phyloP scores from a whole-genome alignment of 148 eudicot species.

The Arbutus unedo region DNA sequence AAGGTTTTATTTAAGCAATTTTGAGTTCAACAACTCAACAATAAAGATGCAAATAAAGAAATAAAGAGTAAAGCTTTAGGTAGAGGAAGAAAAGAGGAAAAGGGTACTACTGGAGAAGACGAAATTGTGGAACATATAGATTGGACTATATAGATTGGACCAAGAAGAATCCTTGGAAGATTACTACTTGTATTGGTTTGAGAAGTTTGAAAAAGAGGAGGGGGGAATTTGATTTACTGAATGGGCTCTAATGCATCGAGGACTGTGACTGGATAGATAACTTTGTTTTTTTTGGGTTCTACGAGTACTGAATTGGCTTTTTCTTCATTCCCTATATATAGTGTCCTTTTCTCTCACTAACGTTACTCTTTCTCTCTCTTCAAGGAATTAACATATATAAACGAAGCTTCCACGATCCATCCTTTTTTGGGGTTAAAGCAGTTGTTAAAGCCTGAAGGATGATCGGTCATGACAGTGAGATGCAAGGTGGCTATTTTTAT shows the following conservation, averaged over 20 bases:
- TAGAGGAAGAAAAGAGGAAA: not conserved
- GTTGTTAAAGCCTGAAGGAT: not conserved
- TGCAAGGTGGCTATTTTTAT: not conserved
- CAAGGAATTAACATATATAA: not conserved
- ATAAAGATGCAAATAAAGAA: too few species aligned
- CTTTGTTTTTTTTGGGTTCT: not conserved
- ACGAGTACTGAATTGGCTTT: not conserved
- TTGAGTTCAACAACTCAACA: too few species aligned
- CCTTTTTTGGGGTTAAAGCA: too few species aligned
- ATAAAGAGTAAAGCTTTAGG: not conserved
- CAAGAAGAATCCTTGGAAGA: not conserved
- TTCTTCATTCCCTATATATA: not conserved
- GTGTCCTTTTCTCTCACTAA: not conserved
- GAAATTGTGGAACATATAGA: not conserved
- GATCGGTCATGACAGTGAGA: not conserved
- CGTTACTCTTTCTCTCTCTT: not conserved
- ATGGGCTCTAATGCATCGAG: not conserved
- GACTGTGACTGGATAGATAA: not conserved
- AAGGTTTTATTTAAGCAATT: too few species aligned
- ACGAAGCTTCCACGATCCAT: constrained; percentile 5
- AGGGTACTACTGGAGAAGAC: not conserved
- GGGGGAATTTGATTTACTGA: not conserved
- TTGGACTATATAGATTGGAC: not conserved
- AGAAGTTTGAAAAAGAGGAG: not conserved
- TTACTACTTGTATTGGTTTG: not conserved